Conservation (phyloP, 768 basidiomycete genomes). For the Auricularia sp. region DNA sequence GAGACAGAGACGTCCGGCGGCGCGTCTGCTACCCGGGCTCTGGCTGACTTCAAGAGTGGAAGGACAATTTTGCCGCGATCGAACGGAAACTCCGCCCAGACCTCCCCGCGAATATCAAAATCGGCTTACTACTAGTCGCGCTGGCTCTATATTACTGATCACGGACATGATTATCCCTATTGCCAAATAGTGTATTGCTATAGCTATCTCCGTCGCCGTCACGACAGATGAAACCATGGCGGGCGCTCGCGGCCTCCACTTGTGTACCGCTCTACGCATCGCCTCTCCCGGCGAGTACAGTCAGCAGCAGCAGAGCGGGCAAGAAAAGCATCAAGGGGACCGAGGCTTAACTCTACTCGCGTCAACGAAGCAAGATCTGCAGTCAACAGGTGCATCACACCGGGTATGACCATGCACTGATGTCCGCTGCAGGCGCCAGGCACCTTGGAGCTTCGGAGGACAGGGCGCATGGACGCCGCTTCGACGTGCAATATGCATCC, state of each 20-base stretch:
- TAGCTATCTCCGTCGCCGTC: no score
- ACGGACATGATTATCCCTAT: neutral
- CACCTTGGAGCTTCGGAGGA: neutral
- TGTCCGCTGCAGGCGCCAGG: neutral
- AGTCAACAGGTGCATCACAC: neutral
- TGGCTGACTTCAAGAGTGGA: neutral
- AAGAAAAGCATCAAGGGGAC: no score
- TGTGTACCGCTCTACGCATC: no score
- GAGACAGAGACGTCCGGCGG: neutral
- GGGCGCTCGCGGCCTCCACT: no score
- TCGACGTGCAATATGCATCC: no score
- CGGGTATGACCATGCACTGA: neutral
- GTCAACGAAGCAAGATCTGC: neutral
- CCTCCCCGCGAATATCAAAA: neutral
- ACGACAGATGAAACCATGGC: no score
- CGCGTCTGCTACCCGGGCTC: neutral
- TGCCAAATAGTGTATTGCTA: no score
- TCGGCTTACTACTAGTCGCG: neutral
- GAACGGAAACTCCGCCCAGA: neutral
- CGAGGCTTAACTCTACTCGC: no score
- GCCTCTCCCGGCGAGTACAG: no score
- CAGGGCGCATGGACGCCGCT: neutral
- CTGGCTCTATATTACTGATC: neutral
- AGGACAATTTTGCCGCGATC: neutral
- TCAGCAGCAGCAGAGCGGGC: no score